Base-by-base conservation (phyloP, 441 rosid genomes). In the Flueggea neowawraea region DNA sequence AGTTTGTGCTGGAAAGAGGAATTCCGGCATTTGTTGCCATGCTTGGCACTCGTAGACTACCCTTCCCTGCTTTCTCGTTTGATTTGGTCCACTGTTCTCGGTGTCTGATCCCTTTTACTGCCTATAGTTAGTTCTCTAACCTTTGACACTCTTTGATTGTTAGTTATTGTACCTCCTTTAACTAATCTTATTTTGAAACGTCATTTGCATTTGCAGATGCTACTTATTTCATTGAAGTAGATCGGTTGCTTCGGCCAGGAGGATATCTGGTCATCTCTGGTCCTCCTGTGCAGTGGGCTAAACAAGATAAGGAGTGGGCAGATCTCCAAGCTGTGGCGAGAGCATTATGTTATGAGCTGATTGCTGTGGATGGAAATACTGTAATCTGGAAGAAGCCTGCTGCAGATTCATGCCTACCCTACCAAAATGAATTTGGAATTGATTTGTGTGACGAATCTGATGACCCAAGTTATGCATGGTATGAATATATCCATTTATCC, bases 291-390 rank as follows among this genome's bases (percentile, higher is more conserved):
- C 96, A 86, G 74, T 95, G 97, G 97, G 83, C 97, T 70, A 95
- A 95, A 75, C 97, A 89, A 71, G 97, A 95, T 78, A 95, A 91
- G 78, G 97, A 95, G 73, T 91, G 99, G 99, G 92, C 99, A 65
- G 96, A 91, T 73, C 97, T 91, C 78, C 99, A 91, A 75, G 94
- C 87, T 60, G 97, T 82, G 66, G 97, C 96, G 63, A 84, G 96
- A 72, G 85, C 90, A 60, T 78, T 91, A 78, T 91, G 97, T 69
- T 89, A 95, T 47, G 96, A 91, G 71, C 78, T 89, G 67, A 95
- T 89, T 78, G 96, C 85, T 12, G 96, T 91, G 43, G 99, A 95
- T 75, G 94, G 92, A 54, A 95, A 89, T 89, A 91, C 99, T n/a
- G 99, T 83, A 66, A 87, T 95, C 69, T 95, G 97, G 99, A 91